Conservation (phyloP, 1,139 yeast genomes). For the Diutina catenulata region DNA sequence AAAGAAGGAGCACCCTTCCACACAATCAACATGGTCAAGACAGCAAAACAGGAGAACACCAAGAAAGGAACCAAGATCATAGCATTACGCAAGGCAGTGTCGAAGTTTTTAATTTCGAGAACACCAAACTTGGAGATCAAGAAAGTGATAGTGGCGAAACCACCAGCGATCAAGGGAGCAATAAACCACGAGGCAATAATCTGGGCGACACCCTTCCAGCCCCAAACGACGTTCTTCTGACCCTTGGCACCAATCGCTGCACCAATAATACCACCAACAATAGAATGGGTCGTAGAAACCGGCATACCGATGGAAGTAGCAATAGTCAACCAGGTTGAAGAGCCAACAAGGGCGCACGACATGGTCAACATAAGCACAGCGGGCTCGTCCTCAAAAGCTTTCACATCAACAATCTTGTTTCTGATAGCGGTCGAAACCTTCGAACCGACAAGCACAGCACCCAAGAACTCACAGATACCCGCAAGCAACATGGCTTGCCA, state of each 20-base stretch:
- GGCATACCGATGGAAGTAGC: constrained; percentile 66
- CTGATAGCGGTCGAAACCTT: constrained; percentile 11
- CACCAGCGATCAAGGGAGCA: constrained; percentile 66
- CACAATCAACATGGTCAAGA: constrained; percentile 48
- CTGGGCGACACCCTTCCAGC: constrained; percentile 64
- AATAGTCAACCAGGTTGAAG: constrained; percentile 59
- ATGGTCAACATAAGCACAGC: constrained; percentile 64
- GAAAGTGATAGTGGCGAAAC: constrained; percentile 47
- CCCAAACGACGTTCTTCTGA: constrained; percentile 52
- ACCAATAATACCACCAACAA: constrained; percentile 70
- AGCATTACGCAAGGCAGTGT: constrained; percentile 38
- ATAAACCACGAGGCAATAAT: constrained; percentile 75
- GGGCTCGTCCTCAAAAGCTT: constrained; percentile 40
- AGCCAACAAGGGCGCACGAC: constrained; percentile 68
- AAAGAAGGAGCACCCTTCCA: constrained; percentile 72
- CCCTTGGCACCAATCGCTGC: constrained; percentile 64
- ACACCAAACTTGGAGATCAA: constrained; percentile 48
- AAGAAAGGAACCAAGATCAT: constrained; percentile 47
- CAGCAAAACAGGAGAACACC: constrained; percentile 48
- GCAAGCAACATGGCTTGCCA: constrained; percentile 71
- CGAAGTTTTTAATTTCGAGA: constrained; percentile 41
- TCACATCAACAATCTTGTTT: constrained; percentile 27
- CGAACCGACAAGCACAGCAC: constrained; percentile 30
- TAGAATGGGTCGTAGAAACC: constrained; percentile 70
- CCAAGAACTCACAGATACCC: constrained; percentile 56